phyloP scores from a whole-genome alignment of 305 asterid genomes.

The Plantago coronopus region DNA sequence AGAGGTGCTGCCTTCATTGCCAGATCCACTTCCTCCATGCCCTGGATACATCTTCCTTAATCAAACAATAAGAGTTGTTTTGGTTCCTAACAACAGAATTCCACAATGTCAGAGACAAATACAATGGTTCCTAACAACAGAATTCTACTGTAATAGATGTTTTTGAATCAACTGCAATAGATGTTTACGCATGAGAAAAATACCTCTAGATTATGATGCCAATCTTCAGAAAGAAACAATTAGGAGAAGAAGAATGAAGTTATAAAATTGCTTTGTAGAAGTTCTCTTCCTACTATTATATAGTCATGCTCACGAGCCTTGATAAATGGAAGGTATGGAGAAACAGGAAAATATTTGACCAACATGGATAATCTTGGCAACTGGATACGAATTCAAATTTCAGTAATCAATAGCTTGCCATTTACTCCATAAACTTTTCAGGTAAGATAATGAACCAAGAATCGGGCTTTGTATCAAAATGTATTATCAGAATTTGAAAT shows the following conservation, averaged over 20 bases:
- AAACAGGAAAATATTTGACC: constrained; percentile 16
- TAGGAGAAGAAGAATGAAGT: constrained; percentile 2
- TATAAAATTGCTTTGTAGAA: constrained; percentile 8
- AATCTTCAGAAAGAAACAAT: constrained; percentile 8
- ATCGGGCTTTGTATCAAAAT: constrained; percentile 22
- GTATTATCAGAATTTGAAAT: constrained; percentile 25
- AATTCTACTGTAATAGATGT: constrained; percentile 7
- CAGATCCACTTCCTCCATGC: constrained; percentile 43
- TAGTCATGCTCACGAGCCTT: constrained; percentile 10
- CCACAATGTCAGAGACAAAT: too few species aligned
- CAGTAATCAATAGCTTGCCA: constrained; percentile 22
- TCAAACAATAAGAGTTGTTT: constrained; percentile 9
- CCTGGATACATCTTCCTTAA: constrained; percentile 29
- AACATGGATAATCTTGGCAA: constrained; percentile 19
- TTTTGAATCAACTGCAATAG: constrained; percentile 9
- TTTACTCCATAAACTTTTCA: constrained; percentile 20
- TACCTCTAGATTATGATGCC: constrained; percentile 6
- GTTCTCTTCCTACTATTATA: background rate
- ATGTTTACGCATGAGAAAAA: background rate
- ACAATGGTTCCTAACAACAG: too few species aligned
- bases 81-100: constrained; percentile 18
- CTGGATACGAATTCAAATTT: constrained; percentile 19
- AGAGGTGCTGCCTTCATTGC: constrained; percentile 36
- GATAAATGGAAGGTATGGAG: constrained; percentile 16
- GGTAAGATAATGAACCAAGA: constrained; percentile 19